phyloP scores from a whole-genome alignment of 140 eudicot species.

The Bidens hawaiensis region DNA sequence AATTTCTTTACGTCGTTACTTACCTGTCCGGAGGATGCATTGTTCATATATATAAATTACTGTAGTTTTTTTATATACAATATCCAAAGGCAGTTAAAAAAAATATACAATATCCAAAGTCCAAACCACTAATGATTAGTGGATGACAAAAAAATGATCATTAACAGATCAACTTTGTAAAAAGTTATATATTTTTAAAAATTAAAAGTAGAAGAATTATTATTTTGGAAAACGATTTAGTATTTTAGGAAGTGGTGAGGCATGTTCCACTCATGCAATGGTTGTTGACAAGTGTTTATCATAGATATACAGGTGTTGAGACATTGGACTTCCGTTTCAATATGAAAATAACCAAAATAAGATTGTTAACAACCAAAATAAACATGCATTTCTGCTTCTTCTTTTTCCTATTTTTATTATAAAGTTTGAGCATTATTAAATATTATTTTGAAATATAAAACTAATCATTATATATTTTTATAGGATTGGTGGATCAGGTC shows the following conservation, averaged over 20 bases:
- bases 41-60: no score
- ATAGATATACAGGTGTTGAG: background rate
- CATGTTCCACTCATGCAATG: constrained; percentile 5
- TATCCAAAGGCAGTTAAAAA: no score
- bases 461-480: background rate
- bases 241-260: background rate
- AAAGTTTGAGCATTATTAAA: background rate
- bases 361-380: background rate
- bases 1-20: no score
- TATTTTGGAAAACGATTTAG: background rate
- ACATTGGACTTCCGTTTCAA: background rate
- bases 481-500: constrained; percentile 80
- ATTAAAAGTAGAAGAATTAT: no score
- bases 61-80: no score
- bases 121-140: no score
- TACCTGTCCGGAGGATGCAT: no score
- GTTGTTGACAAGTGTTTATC: constrained; percentile 17
- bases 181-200: background rate
- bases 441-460: background rate
- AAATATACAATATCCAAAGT: no score
- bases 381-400: background rate
- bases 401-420: background rate
- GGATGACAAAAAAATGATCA: background rate
- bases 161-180: background rate
- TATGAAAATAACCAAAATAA: background rate